These are phyloP conservation scores for Pseudozyma pruni DNA, from an alignment of 1,284 basidiomycete genomes.

Conservation along the genomic window DNA sequence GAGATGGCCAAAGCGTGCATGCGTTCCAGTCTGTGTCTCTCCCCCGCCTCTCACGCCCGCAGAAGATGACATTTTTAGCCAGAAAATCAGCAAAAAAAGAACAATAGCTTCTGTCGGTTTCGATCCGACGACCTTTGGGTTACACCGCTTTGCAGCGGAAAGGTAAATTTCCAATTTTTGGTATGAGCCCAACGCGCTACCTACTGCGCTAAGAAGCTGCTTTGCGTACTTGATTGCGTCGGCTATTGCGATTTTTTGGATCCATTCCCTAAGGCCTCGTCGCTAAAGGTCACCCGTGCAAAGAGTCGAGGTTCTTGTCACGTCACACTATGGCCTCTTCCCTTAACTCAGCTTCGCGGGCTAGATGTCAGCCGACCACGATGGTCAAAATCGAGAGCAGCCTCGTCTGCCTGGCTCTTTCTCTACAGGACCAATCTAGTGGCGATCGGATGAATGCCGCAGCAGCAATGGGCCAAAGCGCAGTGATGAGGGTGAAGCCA, in stretches of 20 bases:
- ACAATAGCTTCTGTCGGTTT: constrained; percentile 54
- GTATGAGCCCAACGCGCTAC: constrained; percentile 54
- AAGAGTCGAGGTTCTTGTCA: background rate
- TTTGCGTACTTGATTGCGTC: background rate
- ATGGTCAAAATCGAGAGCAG: no score
- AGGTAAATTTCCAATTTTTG: constrained; percentile 21
- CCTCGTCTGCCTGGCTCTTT: no score
- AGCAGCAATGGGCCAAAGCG: no score
- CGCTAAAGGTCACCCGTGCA: constrained; percentile 1
- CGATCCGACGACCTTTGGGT: constrained; percentile 60
- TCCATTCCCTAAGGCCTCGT: background rate
- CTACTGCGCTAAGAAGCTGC: constrained; percentile 48
- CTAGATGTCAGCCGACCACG: no score
- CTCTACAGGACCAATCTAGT: no score
- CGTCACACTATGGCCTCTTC: no score
- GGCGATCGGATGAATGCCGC: no score
- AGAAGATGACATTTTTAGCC: background rate
- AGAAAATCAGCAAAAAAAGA: constrained; percentile 13
- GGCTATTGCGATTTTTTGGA: background rate
- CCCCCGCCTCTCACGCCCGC: background rate
- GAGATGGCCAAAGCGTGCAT: constrained; percentile 7
- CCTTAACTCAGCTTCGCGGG: no score
- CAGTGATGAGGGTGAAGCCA: no score
- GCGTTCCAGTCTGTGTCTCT: no score
- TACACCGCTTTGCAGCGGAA: constrained; percentile 34